A percentile compares a stretch with the other conserved stretches of the same genome.
phyloP scores from a whole-genome alignment of 164 flowering plant species.

The Magnolia officinalis region DNA sequence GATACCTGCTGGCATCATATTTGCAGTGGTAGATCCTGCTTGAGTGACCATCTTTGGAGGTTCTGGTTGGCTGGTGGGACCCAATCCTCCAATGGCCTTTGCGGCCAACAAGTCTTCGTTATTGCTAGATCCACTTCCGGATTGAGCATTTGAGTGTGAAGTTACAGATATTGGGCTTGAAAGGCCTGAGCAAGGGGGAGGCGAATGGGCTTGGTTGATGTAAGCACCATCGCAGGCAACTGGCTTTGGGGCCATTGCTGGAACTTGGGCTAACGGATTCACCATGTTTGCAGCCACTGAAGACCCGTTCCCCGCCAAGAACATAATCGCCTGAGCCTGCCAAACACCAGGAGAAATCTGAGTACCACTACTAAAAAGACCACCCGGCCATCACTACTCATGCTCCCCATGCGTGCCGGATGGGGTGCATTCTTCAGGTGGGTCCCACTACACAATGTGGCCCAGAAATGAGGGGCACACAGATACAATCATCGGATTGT shows the following conservation, averaged over 20 bases:
- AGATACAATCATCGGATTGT: no score
- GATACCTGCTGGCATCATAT: slow-evolving; percentile 58
- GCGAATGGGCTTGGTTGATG: slow-evolving; percentile 31
- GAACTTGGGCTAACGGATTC: slow-evolving; percentile 33
- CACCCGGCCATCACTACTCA: no score
- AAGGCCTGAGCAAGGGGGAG: slow-evolving; percentile 41
- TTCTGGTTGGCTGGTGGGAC: slow-evolving; percentile 43
- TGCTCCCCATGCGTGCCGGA: no score
- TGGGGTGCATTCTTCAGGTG: no score
- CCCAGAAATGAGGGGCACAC: not conserved
- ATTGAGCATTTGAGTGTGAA: slow-evolving; percentile 50
- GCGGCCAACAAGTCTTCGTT: slow-evolving; percentile 40
- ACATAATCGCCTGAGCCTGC: slow-evolving; percentile 90
- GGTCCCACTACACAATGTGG: no score
- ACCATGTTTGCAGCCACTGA: slow-evolving; percentile 14
- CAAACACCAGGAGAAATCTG: not conserved
- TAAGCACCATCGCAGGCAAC: slow-evolving; percentile 35
- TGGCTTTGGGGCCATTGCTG: slow-evolving; percentile 30
- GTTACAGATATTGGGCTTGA: slow-evolving; percentile 69
- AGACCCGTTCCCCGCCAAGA: slow-evolving; percentile 61
- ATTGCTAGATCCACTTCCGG: slow-evolving; percentile 48
- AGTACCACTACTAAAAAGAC: no score
- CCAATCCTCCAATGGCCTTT: slow-evolving; percentile 31
- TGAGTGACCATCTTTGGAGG: slow-evolving; percentile 26
- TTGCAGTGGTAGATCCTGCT: slow-evolving; percentile 22